Evolutionary conservation across 768 basidiomycete species (phyloP).

Genomic region (Hericium erinaceus): DNA sequence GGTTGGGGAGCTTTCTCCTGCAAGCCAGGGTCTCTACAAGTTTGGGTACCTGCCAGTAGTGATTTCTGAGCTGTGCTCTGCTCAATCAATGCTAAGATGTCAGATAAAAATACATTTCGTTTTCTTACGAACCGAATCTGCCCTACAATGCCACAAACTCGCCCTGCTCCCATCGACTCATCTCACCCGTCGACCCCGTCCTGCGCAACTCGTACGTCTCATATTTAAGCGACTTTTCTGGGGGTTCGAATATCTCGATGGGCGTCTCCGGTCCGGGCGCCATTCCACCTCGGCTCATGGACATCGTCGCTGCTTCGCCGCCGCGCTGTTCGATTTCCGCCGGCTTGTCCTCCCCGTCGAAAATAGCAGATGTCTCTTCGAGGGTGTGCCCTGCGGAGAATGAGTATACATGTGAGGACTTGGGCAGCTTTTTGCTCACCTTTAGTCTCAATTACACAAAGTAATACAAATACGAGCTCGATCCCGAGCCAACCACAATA

Average conservation of each 20-base stretch:
- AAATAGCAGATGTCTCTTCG: slow-evolving; percentile 66
- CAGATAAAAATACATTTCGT: neutral
- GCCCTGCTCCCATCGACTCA: neutral
- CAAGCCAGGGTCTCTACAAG: slow-evolving; percentile 41
- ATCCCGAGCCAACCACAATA: slow-evolving; percentile 58
- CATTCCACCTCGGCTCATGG: slow-evolving; percentile 7
- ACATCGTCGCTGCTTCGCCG: slow-evolving; percentile 37
- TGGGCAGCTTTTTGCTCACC: slow-evolving; percentile 24
- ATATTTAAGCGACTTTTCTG: neutral
- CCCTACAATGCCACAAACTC: neutral
- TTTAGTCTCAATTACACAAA: slow-evolving; percentile 55
- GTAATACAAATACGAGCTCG: slow-evolving; percentile 48
- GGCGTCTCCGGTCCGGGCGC: neutral
- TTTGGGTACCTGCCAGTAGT: slow-evolving; percentile 37
- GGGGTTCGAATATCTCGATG: neutral
- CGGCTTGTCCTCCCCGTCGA: slow-evolving; percentile 47
- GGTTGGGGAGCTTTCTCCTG: slow-evolving; percentile 66
- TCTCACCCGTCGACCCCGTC: slow-evolving; percentile 1
- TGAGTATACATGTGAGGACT: slow-evolving; percentile 1
- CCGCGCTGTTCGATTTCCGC: slow-evolving; percentile 36
- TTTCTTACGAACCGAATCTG: neutral
- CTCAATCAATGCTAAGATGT: neutral
- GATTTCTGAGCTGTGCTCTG: neutral
- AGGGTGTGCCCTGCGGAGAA: slow-evolving; percentile 42
- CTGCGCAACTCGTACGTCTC: slow-evolving; percentile 1